Base-by-base conservation (phyloP, 1,284 basidiomycete species). In the Taiwanofungus camphoratus region DNA sequence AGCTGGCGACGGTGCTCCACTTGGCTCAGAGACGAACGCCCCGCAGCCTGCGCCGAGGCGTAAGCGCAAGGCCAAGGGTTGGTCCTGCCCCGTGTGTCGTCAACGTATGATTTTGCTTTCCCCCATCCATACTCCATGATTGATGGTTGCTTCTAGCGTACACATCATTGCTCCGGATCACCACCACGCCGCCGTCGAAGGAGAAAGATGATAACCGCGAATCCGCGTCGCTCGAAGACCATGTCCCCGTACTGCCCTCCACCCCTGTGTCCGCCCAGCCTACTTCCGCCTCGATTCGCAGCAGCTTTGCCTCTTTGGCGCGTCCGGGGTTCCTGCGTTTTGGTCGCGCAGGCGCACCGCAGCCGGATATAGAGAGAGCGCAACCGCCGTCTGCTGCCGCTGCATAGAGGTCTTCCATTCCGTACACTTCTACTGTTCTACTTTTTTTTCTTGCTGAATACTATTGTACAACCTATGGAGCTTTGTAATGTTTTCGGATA, bases 31-130 rank as follows among this genome's bases (percentile, higher is more conserved):
- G 22, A 34, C 45, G 24, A 42, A 34, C 13, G 47, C 48, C 1
- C 50, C 45, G 16, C 44, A 36, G 32, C 49, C 51, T 4, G 37
- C 51, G 2, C 51, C 76, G 2, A 64, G 89, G 44, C 72, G 91
- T 59, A 92, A 91, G 71, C 75, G 90, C 53, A 92, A 89, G 67
- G 86, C 89, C 1, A 94, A 94, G 65, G 91, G 91, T 12, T 94
- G 91, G 91, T 91, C 88, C 75, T 94, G 91, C 61, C 91, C 91
- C 22, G 88, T 94, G 39, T 93, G 91, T 61, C 76, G 91, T 55
- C 91, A 93, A 71, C 89, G 82, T 85, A 53, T 63, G 82, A n/a
- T n/a, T n/a, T n/a, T n/a, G n/a, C n/a, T n/a, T n/a, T n/a, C n/a
- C n/a, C n/a, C n/a, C n/a, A n/a, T n/a, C n/a, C n/a, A n/a, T n/a